Base-by-base conservation (phyloP, 1,139 yeast genomes). In the Taphrina communis region DNA sequence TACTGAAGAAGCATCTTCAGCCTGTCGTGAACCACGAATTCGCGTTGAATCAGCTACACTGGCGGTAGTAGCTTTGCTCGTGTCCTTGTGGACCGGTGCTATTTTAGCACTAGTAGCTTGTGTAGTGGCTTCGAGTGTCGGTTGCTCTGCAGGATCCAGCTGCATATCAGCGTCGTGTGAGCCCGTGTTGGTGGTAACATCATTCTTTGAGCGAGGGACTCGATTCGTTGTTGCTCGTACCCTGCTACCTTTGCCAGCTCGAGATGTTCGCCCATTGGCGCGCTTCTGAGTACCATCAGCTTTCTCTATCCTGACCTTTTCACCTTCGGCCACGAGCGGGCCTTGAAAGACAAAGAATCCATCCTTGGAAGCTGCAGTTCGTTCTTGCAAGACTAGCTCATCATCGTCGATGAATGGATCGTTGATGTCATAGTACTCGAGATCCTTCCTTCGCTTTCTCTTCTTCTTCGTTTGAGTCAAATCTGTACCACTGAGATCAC, bases 321-420 rank as follows among this genome's bases (percentile, higher is more conserved):
- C 78, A 52, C 83, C 83, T 72, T 89, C 95, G 70, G 89, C 94
- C 42, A 89, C 87, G 71, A 95, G 81, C 5, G 97, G 96, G 0
- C 99, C 99, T 82, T 93, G 90, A 77, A 88, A 95, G 0, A 95
- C 97, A 75, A 94, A 95, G 77, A 94, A 95, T 1, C 99, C 99
- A 75, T 94, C 98, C 73, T 90, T 89, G 0, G 97, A 92, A 0
- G 95, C 86, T 1, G 95, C 94, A 9, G 96, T 87, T 74, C 90
- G 95, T 77, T 93, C 97, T 77, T 94, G 98, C 90, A 95, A 90
- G 72, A 87, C 85, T 75, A 92, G 81, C 78, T 94, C 99, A 38
- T 90, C 85, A 77, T 95, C 99, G 79, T 95, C 99, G 71, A 95
- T 94, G 76, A 95, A 95, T 1, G 99, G 99, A 78, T 95, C 99